A percentile compares a stretch with the other conserved stretches of the same genome.
These are phyloP conservation scores for Setaria viridis DNA, from an alignment of 202 grass and related monocot genomes.

Conservation along the genomic window DNA sequence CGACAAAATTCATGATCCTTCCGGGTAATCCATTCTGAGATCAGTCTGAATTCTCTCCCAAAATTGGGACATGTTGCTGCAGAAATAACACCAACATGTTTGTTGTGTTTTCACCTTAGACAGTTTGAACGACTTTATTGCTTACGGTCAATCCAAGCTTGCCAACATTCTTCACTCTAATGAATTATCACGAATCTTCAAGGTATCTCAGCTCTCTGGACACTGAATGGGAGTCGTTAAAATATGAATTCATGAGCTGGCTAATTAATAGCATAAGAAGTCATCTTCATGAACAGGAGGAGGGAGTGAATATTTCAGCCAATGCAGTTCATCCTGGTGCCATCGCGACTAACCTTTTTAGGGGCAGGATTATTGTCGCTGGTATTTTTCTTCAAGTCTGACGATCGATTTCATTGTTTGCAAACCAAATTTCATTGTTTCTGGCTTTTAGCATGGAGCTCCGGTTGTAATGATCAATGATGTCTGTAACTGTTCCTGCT, in stretches of 20 bases:
- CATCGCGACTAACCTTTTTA: slow-evolving; percentile 69
- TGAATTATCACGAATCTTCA: slow-evolving; percentile 63
- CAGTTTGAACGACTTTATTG: slow-evolving; percentile 59
- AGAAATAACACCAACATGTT: background rate
- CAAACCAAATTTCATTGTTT: background rate
- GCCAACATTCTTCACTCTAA: slow-evolving; percentile 80
- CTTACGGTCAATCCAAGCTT: slow-evolving; percentile 81
- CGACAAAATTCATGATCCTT: slow-evolving; percentile 57
- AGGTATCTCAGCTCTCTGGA: slow-evolving; percentile 38
- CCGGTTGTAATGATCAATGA: background rate
- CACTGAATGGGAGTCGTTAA: background rate
- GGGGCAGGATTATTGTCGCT: slow-evolving; percentile 52
- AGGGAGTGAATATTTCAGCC: slow-evolving; percentile 65
- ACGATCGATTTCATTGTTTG: background rate
- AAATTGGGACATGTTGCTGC: background rate
- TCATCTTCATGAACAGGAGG: slow-evolving; percentile 46
- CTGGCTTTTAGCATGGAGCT: background rate
- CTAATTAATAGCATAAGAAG: background rate
- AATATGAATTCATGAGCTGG: background rate
- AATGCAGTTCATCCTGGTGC: slow-evolving; percentile 80
- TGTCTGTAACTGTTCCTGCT: background rate
- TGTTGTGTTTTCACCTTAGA: slow-evolving; percentile 16
- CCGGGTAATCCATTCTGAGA: slow-evolving; percentile 50
- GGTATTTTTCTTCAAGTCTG: slow-evolving; percentile 45
- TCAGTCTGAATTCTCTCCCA: background rate